Conservation (phyloP, 169 alveolate species). For the Plasmodium vivax region DNA sequence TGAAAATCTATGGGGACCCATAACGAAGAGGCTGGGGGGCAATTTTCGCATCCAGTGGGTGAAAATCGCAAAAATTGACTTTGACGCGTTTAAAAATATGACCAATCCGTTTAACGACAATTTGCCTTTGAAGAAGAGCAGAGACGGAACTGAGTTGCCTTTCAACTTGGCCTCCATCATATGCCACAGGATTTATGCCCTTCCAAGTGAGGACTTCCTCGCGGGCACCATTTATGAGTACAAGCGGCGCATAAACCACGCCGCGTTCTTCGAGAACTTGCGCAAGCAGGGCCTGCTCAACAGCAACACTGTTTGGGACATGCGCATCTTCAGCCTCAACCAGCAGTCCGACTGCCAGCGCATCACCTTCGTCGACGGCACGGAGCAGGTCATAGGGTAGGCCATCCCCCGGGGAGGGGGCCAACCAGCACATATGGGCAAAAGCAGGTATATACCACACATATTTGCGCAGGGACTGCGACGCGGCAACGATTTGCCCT, state of each 20-base stretch:
- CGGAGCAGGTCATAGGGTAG: constrained; percentile 36
- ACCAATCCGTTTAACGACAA: constrained; percentile 85
- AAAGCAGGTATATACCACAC: too few relatives aligned
- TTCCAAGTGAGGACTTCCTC: constrained; percentile 59
- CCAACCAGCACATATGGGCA: too few relatives aligned
- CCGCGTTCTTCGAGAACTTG: constrained; percentile 23
- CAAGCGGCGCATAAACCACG: constrained; percentile 63
- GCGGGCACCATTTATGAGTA: constrained; percentile 71
- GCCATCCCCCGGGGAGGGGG: background rate
- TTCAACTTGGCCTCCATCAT: constrained; percentile 78
- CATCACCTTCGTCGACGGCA: constrained; percentile 64
- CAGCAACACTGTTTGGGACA: constrained; percentile 60
- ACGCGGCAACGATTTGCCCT: background rate
- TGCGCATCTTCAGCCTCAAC: constrained; percentile 28
- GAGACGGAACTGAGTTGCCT: constrained; percentile 89
- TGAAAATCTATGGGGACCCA: constrained; percentile 86
- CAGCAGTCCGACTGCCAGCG: constrained; percentile 52
- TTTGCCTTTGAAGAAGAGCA: constrained; percentile 83
- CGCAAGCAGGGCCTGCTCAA: constrained; percentile 42
- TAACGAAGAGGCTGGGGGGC: constrained; percentile 80
- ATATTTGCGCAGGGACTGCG: too few relatives aligned
- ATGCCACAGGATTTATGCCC: constrained; percentile 74
- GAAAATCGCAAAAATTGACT: constrained; percentile 83
- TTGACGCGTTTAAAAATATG: constrained; percentile 81
- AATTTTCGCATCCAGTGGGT: constrained; percentile 89